Base-by-base conservation (phyloP, 129 eudicot species). In the Pulicaria dysenterica region DNA sequence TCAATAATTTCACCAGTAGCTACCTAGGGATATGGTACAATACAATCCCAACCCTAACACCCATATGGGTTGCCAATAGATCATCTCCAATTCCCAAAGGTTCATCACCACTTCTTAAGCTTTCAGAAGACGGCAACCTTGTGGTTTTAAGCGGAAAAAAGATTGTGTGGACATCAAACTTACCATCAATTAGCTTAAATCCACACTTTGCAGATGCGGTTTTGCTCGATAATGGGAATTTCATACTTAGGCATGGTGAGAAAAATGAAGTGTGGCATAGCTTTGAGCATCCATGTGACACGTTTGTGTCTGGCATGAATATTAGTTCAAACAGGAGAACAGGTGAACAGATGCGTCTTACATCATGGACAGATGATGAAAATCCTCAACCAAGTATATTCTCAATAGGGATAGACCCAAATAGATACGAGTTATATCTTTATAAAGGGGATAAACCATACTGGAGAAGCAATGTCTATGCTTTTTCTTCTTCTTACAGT, bases 11-110 rank as follows among this genome's bases (percentile, higher is more conserved):
- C 11, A 75, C 83, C 50, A 73, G 51, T 24, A 78, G 44, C 67
- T 89, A 83, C 62, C 17, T 89, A 14, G 88, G 96, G 7, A 86
- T 81, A 43, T 85, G 91, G 96, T 83, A 83, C 45, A 68, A 64
- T 9, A 56, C 70, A 24, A 39, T 83, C 44, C 55, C 76, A 10
- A 51, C 31, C n/a, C 78, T 45, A 51, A 81, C 88, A 15, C 12
- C 77, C 40, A 83, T 83, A 42, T 86, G 91, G 96, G 96, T 89
- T n/a, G 96, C 91, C 9, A 90, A 90, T 64, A 77, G 96, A 59
- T 82, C 75, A 39, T 43, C 50, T 3, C 90, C 96, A 9, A n/a
- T 83, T 42, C 47, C 63, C 17, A 85, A 70, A 53, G 44, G 54
- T 46, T 77, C 86, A 37, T 44, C 73, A 13, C 87, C 89, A 44